phyloP scores from a whole-genome alignment of 2,329 filamentous ascomycete genomes.

The Kalmusia sp. region DNA sequence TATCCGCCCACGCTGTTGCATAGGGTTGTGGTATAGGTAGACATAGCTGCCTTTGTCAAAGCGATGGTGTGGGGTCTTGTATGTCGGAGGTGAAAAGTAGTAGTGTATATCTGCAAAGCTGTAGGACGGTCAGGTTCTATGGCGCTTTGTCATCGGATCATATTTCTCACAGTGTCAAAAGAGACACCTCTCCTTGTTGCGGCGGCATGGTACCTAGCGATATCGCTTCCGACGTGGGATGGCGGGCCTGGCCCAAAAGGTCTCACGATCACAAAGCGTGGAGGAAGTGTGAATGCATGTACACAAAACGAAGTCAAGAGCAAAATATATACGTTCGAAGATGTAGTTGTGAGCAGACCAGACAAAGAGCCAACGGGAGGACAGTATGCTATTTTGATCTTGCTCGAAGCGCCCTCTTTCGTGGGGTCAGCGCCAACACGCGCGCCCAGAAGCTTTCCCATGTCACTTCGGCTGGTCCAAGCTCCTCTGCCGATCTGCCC shows the following conservation, averaged over 20 bases:
- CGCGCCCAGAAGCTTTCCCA: constrained; percentile 11
- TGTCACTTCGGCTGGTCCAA: constrained; percentile 14
- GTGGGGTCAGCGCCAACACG: constrained; percentile 23
- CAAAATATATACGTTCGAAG: constrained; percentile 12
- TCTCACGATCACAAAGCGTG: constrained; percentile 7
- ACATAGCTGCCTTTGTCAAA: constrained; percentile 83
- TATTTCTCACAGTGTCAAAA: constrained; percentile 55
- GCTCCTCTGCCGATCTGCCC: constrained; percentile 21
- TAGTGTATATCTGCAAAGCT: constrained; percentile 84
- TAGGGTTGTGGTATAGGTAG: constrained; percentile 78
- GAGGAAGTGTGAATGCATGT: constrained; percentile 2
- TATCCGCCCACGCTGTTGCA: constrained; percentile 70
- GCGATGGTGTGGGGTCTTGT: constrained; percentile 76
- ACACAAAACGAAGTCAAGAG: not conserved
- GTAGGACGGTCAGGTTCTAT: constrained; percentile 11
- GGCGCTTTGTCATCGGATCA: not conserved
- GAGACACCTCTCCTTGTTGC: constrained; percentile 54
- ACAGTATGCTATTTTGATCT: constrained; percentile 42
- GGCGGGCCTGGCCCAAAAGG: not conserved
- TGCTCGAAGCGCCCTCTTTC: constrained; percentile 41
- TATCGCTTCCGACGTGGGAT: not conserved
- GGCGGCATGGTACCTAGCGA: constrained; percentile 51
- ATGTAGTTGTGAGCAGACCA: constrained; percentile 13
- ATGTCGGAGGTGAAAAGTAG: constrained; percentile 73
- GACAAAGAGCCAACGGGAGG: constrained; percentile 25